Percentiles rank a stretch among this genome's conserved stretches.
phyloP scores from a whole-genome alignment of 2,329 filamentous ascomycete genomes.

The Coniochaeta pulveracea region DNA sequence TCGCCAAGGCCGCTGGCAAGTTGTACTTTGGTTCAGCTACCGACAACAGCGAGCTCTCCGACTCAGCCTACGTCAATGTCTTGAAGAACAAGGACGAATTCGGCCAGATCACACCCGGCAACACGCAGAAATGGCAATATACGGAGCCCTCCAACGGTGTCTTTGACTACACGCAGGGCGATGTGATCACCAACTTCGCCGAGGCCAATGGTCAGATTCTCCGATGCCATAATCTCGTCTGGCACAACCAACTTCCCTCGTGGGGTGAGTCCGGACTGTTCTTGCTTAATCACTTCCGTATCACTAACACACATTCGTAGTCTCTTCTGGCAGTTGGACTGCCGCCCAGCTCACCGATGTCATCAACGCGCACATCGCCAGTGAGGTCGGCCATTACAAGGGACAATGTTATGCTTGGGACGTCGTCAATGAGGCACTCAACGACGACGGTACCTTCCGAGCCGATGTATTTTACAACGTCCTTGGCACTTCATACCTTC shows the following conservation, averaged over 20 bases:
- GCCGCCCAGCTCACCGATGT: slow-evolving; percentile 39
- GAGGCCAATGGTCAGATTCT: slow-evolving; percentile 36
- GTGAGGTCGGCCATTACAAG: slow-evolving; percentile 45
- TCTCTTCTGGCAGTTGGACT: slow-evolving; percentile 36
- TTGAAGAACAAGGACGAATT: slow-evolving; percentile 46
- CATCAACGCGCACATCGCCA: slow-evolving; percentile 48
- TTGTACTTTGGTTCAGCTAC: slow-evolving; percentile 55
- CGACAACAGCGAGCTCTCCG: slow-evolving; percentile 22
- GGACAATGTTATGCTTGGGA: slow-evolving; percentile 54
- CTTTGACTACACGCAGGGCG: slow-evolving; percentile 48
- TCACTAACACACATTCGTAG: slow-evolving; percentile 5
- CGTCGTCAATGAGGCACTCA: slow-evolving; percentile 52
- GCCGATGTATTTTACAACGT: slow-evolving; percentile 40
- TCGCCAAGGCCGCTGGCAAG: slow-evolving; percentile 43
- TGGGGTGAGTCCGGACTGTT: slow-evolving; percentile 29
- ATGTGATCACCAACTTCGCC: slow-evolving; percentile 37
- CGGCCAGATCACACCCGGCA: slow-evolving; percentile 53
- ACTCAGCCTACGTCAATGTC: slow-evolving; percentile 42
- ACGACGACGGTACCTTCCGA: slow-evolving; percentile 44
- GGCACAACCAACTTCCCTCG: slow-evolving; percentile 38
- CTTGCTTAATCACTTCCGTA: not conserved
- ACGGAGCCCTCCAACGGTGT: slow-evolving; percentile 43
- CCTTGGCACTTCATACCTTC: slow-evolving; percentile 45
- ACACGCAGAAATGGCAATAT: slow-evolving; percentile 52
- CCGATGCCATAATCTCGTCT: slow-evolving; percentile 51